Base-by-base conservation (phyloP, 345 rosid genomes). In the Eucalyptus camaldulensis region DNA sequence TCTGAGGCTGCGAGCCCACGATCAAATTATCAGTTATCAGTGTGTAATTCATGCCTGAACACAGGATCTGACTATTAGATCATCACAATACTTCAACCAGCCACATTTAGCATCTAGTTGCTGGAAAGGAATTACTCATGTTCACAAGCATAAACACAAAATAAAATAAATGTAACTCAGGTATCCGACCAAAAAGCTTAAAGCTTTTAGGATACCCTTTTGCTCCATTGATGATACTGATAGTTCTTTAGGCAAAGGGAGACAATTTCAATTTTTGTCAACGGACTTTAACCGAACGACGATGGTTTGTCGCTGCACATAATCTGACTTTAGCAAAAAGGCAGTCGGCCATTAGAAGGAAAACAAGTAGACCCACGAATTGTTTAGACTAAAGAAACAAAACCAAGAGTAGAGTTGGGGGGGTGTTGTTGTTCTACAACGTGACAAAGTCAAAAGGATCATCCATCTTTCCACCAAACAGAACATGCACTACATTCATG, bases 1-100 rank as follows among this genome's bases (percentile, higher is more conserved):
- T 96, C 93, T 96, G 99, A 29, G 99, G 99, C 93, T 96, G 99
- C 7, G 97, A 97, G 24, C 98, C 99, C 92, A 96, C 99, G 6
- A 96, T 96, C 93, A 96, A 91, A 91, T 93, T 90, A 54, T 96
- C 94, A 56, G 95, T 94, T 94, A 97, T 94, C 92, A 93, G 90
- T 29, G 95, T 93, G 93, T 96, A 97, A 94, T 96, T 97, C 99
- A 96, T 96, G 90, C 99, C 99, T 97, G 93, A 87, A 92, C 89
- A 90, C 87, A 87, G 45, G 49, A 47, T 15, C 43, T 72, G 19
- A 49, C 83, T 25, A 67, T 87, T 40, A 86, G 87, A 86, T 76
- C 47, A 21, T 76, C 85, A 21, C 43, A 16, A 31, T 31, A 86
- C 87, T 86, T n/a, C 87, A 85, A 49, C 31, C 53, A 45, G 49